phyloP scores from a whole-genome alignment of 805 yeast genomes.

The Kodamaea hsintzibuensis region DNA sequence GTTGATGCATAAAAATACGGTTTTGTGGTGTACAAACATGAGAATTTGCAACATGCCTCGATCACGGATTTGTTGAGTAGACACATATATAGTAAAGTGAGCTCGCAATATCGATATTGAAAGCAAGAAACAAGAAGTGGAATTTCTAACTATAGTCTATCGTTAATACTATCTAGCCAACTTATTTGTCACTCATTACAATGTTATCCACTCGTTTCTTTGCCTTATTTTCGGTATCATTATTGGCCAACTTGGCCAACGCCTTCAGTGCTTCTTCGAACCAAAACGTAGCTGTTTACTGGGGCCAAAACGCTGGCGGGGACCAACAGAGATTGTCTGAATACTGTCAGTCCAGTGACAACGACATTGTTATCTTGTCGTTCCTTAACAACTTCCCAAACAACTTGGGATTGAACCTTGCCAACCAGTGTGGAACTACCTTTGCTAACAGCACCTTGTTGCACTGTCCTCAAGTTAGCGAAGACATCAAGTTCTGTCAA shows the following conservation, averaged over 20 bases:
- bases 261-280: slow-evolving; percentile 38
- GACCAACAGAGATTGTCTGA: slow-evolving; percentile 16
- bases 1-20: no score
- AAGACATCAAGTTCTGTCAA: slow-evolving; percentile 76
- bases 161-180: background rate
- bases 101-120: background rate
- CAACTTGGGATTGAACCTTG: slow-evolving; percentile 45
- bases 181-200: background rate
- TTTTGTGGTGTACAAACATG: no score
- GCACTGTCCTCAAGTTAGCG: slow-evolving; percentile 37
- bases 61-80: background rate
- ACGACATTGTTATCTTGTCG: slow-evolving; percentile 9
- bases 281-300: slow-evolving; percentile 72
- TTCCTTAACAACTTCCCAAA: slow-evolving; percentile 9
- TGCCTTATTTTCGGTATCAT: background rate
- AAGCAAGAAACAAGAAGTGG: background rate
- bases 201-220: background rate
- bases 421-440: slow-evolving; percentile 48
- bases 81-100: background rate
- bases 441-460: slow-evolving; percentile 15
- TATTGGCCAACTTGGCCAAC: background rate
- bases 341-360: slow-evolving; percentile 11
- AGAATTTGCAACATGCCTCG: no score
- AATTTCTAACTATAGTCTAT: background rate
- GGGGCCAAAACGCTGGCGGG: slow-evolving; percentile 74